Evolutionary conservation across 1,139 yeast species (phyloP), one percentile per base, ranked within the genome.

Genomic region (Yamadazyma siamensis): DNA sequence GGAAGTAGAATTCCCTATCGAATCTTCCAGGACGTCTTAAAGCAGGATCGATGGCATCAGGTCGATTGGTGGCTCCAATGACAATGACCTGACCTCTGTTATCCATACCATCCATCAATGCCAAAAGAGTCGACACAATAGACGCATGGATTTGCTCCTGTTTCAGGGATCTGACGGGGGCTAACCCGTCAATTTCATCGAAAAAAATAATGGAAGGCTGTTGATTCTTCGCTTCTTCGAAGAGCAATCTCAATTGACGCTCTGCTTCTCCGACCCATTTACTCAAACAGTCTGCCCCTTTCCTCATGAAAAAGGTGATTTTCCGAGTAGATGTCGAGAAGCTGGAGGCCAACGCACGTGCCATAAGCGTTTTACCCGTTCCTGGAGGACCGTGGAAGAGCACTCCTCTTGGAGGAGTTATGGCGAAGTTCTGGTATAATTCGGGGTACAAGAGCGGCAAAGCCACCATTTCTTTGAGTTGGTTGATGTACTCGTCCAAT

Each of bases 231-330:
- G 99, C 99, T 56, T 91, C 97, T 57, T 91, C 98, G 54, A 91
- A 91, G 32, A 91, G 61, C 26, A 91, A 63, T 38, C 99, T 67
- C 40, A 91, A 67, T 55, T 91, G 96, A 45, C 98, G 73, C 59
- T 91, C 99, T 5, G 98, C 97, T 59, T 91, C 99, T 49, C 99
- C 99, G 5, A 91, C 97, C 98, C 98, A 91, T 61, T 94, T 94
- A 32, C 96, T 85, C 46, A 91, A 65, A 56, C 95, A 86, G 55
- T 94, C 99, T 0, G 98, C 97, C 44, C 99, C 99, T 56, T 94
- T 94, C 42, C 99, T 70, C 99, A 94, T 94, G 58, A 88, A 94
- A 52, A 94, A 94, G 0, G 98, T 87, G 34, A 94, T 89, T 47
- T 91, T 91, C 38, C 84, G 66, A 26, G 75, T 73, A 9, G 84